phyloP scores from a whole-genome alignment of 371 early-diverging fungal genomes.

The Mortierella sp. region DNA sequence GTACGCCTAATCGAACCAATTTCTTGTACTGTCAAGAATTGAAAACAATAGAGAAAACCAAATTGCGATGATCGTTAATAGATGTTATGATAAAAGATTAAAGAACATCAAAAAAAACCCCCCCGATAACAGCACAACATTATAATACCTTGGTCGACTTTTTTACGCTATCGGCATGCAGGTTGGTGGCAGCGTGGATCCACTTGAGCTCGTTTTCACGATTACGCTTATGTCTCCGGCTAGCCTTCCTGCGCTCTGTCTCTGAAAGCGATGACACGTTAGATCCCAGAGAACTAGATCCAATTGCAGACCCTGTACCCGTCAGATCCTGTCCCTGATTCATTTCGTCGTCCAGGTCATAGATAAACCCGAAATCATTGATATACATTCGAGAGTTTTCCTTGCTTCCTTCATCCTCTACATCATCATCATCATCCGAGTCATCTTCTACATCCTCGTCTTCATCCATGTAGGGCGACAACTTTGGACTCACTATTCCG shows the following conservation, averaged over 20 bases:
- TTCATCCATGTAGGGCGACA: constrained; percentile 12
- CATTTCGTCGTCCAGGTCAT: constrained; percentile 56
- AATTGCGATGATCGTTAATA: not conserved
- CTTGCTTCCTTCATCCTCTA: constrained; percentile 14
- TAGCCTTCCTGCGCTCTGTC: constrained; percentile 10
- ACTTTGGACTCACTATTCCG: constrained; percentile 20
- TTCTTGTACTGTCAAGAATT: constrained; percentile 55
- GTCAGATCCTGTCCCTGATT: constrained; percentile 53
- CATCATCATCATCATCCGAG: constrained; percentile 26
- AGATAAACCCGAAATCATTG: constrained; percentile 67
- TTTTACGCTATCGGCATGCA: constrained; percentile 35
- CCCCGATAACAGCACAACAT: no score
- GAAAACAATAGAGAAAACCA: not conserved
- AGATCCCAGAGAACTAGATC: constrained; percentile 19
- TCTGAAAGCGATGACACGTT: constrained; percentile 30
- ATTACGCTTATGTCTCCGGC: constrained; percentile 26
- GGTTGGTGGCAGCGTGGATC: constrained; percentile 36
- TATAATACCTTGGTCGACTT: constrained; percentile 37
- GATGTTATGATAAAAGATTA: no score
- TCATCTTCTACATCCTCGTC: constrained; percentile 28
- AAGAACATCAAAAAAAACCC: no score
- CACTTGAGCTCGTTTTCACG: constrained; percentile 50
- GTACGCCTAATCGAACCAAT: constrained; percentile 81
- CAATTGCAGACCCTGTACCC: constrained; percentile 39
- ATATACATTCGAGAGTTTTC: constrained; percentile 31